A percentile compares a stretch with the other conserved stretches of the same genome.
Evolutionary conservation across 2,329 filamentous ascomycete species (phyloP).

Genomic region (Cladosporium sp.): DNA sequence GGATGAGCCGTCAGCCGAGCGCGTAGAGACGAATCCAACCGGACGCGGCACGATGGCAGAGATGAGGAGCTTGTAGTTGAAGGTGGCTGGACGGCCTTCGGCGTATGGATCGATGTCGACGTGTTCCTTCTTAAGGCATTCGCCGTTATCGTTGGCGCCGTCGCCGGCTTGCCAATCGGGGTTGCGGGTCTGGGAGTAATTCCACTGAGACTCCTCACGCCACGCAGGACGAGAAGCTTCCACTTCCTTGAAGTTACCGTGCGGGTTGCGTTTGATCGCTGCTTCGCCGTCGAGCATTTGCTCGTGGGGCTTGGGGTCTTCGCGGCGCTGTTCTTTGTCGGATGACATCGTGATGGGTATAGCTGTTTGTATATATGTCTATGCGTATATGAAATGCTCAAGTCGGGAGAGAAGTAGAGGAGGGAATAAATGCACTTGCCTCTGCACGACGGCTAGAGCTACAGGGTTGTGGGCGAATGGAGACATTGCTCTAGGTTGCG

Average conservation of each 20-base stretch:
- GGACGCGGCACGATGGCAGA: constrained; percentile 77
- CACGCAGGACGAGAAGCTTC: constrained; percentile 63
- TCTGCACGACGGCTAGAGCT: background rate
- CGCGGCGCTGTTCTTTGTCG: constrained; percentile 24
- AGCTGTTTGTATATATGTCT: background rate
- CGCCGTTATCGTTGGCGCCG: constrained; percentile 58
- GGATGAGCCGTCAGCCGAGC: constrained; percentile 56
- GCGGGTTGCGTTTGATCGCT: constrained; percentile 58
- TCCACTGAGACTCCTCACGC: constrained; percentile 43
- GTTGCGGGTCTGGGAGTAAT: constrained; percentile 59
- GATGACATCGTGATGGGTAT: constrained; percentile 22
- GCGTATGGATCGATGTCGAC: constrained; percentile 77
- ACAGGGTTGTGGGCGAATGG: background rate
- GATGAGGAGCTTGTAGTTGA: constrained; percentile 93
- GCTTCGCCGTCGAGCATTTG: constrained; percentile 41
- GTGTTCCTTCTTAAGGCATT: constrained; percentile 55
- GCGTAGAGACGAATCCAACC: constrained; percentile 61
- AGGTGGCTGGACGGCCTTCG: constrained; percentile 59
- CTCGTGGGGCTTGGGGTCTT: constrained; percentile 26
- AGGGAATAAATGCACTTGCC: too few species aligned
- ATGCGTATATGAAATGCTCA: background rate
- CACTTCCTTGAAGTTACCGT: constrained; percentile 70
- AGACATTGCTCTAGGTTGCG: background rate
- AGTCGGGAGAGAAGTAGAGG: too few species aligned
- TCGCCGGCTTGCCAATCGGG: constrained; percentile 63